Evolutionary conservation across 2,329 filamentous ascomycete genomes (phyloP).

Genomic region (Aureobasidium pullulans): DNA sequence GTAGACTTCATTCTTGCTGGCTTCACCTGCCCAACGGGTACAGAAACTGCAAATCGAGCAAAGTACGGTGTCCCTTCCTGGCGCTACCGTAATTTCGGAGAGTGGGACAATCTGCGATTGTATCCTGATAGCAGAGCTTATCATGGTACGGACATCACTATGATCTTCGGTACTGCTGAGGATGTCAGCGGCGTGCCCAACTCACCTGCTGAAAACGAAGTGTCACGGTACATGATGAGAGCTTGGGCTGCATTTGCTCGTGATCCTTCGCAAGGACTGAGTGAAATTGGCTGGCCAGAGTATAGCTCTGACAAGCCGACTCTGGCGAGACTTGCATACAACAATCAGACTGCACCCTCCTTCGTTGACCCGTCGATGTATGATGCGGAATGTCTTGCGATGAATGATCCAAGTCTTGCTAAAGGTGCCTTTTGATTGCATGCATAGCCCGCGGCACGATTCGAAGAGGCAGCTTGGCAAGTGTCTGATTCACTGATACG

Average conservation of each 20-base stretch:
- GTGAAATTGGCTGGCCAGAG: constrained; percentile 30
- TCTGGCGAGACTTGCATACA: constrained; percentile 23
- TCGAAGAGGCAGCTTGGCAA: too few relatives aligned
- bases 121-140: constrained; percentile 42
- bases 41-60: constrained; percentile 32
- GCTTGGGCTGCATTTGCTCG: constrained; percentile 30
- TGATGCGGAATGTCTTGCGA: constrained; percentile 16
- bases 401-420: neutral
- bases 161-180: constrained; percentile 26
- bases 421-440: neutral
- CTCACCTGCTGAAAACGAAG: constrained; percentile 16
- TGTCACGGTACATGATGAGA: constrained; percentile 21
- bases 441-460: neutral
- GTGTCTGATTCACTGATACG: too few relatives aligned
- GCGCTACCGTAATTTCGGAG: constrained; percentile 42
- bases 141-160: constrained; percentile 32
- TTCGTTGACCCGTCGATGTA: constrained; percentile 24
- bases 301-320: constrained; percentile 21
- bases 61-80: constrained; percentile 33
- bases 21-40: constrained; percentile 34
- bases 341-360: constrained; percentile 20
- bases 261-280: constrained; percentile 26
- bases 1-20: constrained; percentile 17
- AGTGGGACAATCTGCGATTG: constrained; percentile 43
- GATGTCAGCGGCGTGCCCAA: constrained; percentile 23